A percentile compares a stretch with the other conserved stretches of the same genome.
These are phyloP conservation scores for Larix sibirica DNA, from an alignment of 83 land plant species.

Conservation along the genomic window DNA sequence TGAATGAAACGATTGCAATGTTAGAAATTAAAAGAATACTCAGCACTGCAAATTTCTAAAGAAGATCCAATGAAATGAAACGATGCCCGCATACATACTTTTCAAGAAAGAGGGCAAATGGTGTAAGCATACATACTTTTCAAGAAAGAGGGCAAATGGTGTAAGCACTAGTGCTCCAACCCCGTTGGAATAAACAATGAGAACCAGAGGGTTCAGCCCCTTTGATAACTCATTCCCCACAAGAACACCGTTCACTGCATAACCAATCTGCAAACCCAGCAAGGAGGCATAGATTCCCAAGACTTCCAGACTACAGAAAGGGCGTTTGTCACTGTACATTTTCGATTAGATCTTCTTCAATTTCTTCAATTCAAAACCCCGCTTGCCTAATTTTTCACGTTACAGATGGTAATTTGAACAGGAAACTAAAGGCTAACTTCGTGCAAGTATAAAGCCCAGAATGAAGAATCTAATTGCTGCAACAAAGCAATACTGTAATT, in stretches of 20 bases:
- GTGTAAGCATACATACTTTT: conserved; percentile 21
- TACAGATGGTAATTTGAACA: no score
- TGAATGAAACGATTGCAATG: neutral
- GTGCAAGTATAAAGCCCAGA: no score
- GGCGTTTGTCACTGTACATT: neutral
- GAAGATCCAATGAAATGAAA: neutral
- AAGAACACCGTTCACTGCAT: neutral
- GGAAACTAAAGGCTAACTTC: no score
- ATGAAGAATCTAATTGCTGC: no score
- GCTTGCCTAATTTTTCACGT: no score
- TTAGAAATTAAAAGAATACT: neutral
- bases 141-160: conserved; percentile 20
- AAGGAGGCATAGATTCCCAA: neutral
- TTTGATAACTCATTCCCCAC: neutral
- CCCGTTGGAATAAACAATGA: neutral
- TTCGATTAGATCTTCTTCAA: neutral
- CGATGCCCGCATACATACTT: conserved; percentile 12
- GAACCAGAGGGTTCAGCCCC: neutral
- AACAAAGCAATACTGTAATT: no score
- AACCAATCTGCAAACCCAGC: conserved; percentile 1
- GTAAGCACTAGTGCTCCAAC: neutral
- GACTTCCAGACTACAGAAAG: neutral
- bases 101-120: conserved; percentile 19
- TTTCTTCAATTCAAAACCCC: no score
- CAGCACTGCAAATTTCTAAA: neutral